Percentiles rank a stretch among this genome's conserved stretches.
Evolutionary conservation across 345 rosid genomes (phyloP).

Genomic region (Camelina hispida): DNA sequence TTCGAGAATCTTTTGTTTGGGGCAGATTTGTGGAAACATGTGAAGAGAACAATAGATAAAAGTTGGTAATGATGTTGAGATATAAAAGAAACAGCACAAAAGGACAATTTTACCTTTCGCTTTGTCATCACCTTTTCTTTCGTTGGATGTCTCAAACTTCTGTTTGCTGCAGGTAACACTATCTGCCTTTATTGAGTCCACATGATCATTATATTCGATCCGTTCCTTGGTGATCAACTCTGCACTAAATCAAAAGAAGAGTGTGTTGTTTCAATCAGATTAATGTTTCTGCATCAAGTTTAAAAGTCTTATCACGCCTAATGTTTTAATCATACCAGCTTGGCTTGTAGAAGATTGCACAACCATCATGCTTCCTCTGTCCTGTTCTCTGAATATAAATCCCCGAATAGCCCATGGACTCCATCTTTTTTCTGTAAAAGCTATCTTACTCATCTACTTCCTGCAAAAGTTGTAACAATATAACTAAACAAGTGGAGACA

Average conservation of each 20-base stretch:
- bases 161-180: conserved; percentile 42
- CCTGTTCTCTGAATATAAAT: conserved; percentile 84
- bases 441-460: conserved; percentile 86
- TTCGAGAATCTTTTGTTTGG: conserved; percentile 40
- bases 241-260: conserved; percentile 61
- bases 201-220: conserved; percentile 92
- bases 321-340: conserved; percentile 54
- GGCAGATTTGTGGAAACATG: conserved; percentile 25
- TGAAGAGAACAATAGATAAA: conserved; percentile 10
- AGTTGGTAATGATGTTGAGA: conserved; percentile 35
- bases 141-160: conserved; percentile 38
- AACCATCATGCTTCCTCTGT: conserved; percentile 82
- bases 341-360: conserved; percentile 81
- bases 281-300: conserved; percentile 15
- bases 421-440: conserved; percentile 72
- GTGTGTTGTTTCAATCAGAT: conserved; percentile 25
- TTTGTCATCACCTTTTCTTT: conserved; percentile 44
- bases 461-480: conserved; percentile 51
- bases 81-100: conserved; percentile 27
- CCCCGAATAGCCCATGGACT: conserved; percentile 67
- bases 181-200: conserved; percentile 52
- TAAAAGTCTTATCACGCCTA: not conserved
- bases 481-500: conserved; percentile 18
- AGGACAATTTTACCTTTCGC: conserved; percentile 51
- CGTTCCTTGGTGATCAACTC: conserved; percentile 73